Percentiles rank a stretch among this genome's conserved stretches.
Evolutionary conservation across 2,329 filamentous ascomycete genomes (phyloP).

Genomic region (Calycina herbarum): DNA sequence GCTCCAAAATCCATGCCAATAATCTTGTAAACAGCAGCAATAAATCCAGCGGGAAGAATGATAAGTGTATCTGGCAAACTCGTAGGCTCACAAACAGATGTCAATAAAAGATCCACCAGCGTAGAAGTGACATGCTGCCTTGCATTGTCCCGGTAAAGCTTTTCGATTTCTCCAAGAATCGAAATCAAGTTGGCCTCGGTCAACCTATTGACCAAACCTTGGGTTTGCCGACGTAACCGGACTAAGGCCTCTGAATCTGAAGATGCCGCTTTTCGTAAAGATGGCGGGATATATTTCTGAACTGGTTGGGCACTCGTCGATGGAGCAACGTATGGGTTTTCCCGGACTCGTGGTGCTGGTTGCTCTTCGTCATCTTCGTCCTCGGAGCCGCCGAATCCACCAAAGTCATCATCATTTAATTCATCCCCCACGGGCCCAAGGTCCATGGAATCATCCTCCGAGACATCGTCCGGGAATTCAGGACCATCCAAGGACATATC

Average conservation of each 20-base stretch:
- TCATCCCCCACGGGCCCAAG: slow-evolving; percentile 32
- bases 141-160: slow-evolving; percentile 78
- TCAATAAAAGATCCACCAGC: slow-evolving; percentile 74
- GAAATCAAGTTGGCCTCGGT: slow-evolving; percentile 88
- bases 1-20: slow-evolving; percentile 89
- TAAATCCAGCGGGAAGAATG: slow-evolving; percentile 86
- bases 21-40: slow-evolving; percentile 82
- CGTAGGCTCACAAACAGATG: slow-evolving; percentile 77
- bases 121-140: slow-evolving; percentile 86
- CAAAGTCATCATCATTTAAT: slow-evolving; percentile 38
- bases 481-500: slow-evolving; percentile 34
- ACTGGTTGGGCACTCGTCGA: slow-evolving; percentile 46
- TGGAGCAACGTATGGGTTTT: slow-evolving; percentile 90
- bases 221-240: slow-evolving; percentile 74
- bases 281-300: slow-evolving; percentile 90
- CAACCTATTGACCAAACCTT: slow-evolving; percentile 88
- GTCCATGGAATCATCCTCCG: slow-evolving; percentile 25
- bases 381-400: slow-evolving; percentile 40
- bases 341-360: slow-evolving; percentile 53
- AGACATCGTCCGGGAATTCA: slow-evolving; percentile 36
- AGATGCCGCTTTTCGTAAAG: slow-evolving; percentile 64
- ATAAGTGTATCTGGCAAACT: slow-evolving; percentile 84
- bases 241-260: slow-evolving; percentile 66
- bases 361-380: slow-evolving; percentile 36
- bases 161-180: slow-evolving; percentile 79